A percentile compares a stretch with the other conserved stretches of the same genome.
phyloP scores from a whole-genome alignment of 2,329 filamentous ascomycete genomes.

The Botrytis porri region DNA sequence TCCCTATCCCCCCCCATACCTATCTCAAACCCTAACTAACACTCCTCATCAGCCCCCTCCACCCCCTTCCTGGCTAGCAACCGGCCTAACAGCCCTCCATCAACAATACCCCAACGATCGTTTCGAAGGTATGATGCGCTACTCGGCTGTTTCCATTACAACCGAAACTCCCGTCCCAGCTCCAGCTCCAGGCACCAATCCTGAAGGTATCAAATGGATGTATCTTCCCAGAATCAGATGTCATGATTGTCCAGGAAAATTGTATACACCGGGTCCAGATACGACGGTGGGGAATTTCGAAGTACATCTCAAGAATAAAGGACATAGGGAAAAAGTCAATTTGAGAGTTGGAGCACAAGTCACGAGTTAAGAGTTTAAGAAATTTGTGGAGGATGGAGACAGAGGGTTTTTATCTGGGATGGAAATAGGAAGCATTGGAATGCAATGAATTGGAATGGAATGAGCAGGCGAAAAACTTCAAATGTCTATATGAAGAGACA shows the following conservation, averaged over 20 bases:
- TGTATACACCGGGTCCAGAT: constrained; percentile 87
- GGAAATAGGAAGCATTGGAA: neutral
- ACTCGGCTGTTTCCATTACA: constrained; percentile 72
- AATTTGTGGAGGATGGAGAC: neutral
- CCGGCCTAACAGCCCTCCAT: constrained; percentile 69
- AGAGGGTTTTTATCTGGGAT: neutral
- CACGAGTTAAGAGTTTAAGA: neutral
- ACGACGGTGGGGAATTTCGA: constrained; percentile 88
- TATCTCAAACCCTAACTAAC: constrained; percentile 27
- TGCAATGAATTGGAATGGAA: neutral
- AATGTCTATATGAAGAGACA: neutral
- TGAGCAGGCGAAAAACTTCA: neutral
- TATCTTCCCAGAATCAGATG: constrained; percentile 89
- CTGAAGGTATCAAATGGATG: constrained; percentile 68
- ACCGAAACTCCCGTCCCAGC: constrained; percentile 63
- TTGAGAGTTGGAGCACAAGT: constrained; percentile 13
- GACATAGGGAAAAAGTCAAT: constrained; percentile 72
- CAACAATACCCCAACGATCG: constrained; percentile 71
- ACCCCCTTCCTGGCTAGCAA: constrained; percentile 79
- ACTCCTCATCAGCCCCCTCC: constrained; percentile 58
- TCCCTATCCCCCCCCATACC: neutral
- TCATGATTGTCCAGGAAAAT: constrained; percentile 86
- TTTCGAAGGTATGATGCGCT: constrained; percentile 90
- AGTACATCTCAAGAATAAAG: constrained; percentile 82
- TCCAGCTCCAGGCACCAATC: constrained; percentile 47